Evolutionary conservation across 306 rosid species (phyloP).

Genomic region (Medicago ruthenica): DNA sequence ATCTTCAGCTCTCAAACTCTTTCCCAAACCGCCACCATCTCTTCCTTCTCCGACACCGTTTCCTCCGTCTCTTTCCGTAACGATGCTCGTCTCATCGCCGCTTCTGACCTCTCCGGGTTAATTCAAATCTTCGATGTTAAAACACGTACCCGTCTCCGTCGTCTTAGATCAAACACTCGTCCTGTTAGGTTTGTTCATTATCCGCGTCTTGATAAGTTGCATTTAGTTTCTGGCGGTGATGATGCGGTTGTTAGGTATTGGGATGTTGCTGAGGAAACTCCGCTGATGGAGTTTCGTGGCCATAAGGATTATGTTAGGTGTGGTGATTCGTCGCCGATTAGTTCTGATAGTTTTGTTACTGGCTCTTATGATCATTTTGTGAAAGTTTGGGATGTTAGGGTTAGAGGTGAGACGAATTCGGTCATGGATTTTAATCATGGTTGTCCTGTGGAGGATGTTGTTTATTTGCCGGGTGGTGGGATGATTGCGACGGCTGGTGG

Average conservation of each 20-base stretch:
- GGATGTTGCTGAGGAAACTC: constrained; percentile 69
- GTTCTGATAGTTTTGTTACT: constrained; percentile 61
- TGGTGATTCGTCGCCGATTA: constrained; percentile 85
- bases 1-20: constrained; percentile 60
- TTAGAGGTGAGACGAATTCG: constrained; percentile 52
- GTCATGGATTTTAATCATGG: constrained; percentile 70
- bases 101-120: constrained; percentile 81
- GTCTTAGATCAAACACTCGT: constrained; percentile 71
- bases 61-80: constrained; percentile 74
- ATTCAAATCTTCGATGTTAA: constrained; percentile 74
- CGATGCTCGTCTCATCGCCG: constrained; percentile 82
- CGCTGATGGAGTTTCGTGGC: constrained; percentile 54
- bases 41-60: constrained; percentile 72
- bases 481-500: constrained; percentile 86
- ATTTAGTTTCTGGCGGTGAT: constrained; percentile 85
- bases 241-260: constrained; percentile 81
- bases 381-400: constrained; percentile 87
- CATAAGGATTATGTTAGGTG: constrained; percentile 87
- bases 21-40: constrained; percentile 57
- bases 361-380: constrained; percentile 94
- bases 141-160: constrained; percentile 63
- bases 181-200: constrained; percentile 78
- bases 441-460: constrained; percentile 78
- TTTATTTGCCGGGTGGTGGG: constrained; percentile 79
- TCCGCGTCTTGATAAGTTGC: constrained; percentile 75